Evolutionary conservation across 129 eudicot species (phyloP), one percentile per base, ranked within the genome.

Genomic region (Pseudognaphalium luteoalbum): DNA sequence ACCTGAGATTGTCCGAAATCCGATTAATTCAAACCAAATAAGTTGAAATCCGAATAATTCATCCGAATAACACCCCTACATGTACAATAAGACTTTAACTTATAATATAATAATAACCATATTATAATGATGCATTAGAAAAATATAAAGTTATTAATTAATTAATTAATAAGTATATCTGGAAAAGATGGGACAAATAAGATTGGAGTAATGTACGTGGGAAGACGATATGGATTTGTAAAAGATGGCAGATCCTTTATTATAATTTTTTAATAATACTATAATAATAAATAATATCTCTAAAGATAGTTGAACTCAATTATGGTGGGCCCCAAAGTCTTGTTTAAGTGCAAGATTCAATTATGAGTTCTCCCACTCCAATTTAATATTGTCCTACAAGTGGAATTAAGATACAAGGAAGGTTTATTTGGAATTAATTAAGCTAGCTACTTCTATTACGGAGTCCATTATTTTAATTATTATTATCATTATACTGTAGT

Each of bases 231-330:
- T 63, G 68, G 68, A 33, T 63, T 63, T 63, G 32, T 25, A 2
- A 28, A 63, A 30, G 68, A 63, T 17, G 2, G 22, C 28, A 56
- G 28, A 56, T 56, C 22, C 61, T 56, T 22, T 17, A 52, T 19
- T 6, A 21, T 59, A 21, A 19, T 0, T 50, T 1, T 10, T 10
- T 10, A 12, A 12, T 50, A 50, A 28, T 25, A 25, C 0, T 25
- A 25, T 25, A 25, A 25, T 25, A 25, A 25, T 25, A 25, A 25
- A 0, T 25, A 25, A 25, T 25, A 28, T 7, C 29, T 17, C n/a
- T 8, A 66, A 34, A 34, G 22, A 58, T 37, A 34, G 11, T 34
- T 73, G 37, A 58, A 35, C 68, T 34, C 77, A 73, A 73, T 58
- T 58, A 73, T 73, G 8, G 71, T 66, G 37, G 50, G 71, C 6